phyloP scores from a whole-genome alignment of 2,329 filamentous ascomycete species.

The Grosmannia clavigera region DNA sequence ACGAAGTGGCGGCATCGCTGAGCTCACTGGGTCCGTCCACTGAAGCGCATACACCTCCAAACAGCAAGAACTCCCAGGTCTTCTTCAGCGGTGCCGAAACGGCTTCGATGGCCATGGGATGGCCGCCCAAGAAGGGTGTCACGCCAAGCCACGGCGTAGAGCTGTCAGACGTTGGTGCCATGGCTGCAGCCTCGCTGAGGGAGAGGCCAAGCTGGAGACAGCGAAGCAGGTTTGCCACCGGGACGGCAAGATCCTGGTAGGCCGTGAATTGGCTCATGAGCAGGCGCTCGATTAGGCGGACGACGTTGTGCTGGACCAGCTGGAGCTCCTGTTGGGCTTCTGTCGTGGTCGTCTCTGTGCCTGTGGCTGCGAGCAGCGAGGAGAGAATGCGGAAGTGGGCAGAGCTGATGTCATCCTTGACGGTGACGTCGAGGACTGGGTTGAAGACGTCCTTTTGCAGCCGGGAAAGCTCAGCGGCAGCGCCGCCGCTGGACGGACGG shows the following conservation, averaged over 20 bases:
- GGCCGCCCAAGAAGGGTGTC: slow-evolving; percentile 45
- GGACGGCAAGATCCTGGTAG: slow-evolving; percentile 76
- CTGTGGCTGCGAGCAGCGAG: neutral
- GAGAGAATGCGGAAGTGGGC: slow-evolving; percentile 23
- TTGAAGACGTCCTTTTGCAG: slow-evolving; percentile 81
- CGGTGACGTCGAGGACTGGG: slow-evolving; percentile 56
- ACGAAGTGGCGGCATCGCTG: slow-evolving; percentile 7
- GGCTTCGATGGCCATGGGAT: slow-evolving; percentile 17
- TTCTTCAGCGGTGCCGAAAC: slow-evolving; percentile 14
- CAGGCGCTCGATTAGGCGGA: slow-evolving; percentile 58
- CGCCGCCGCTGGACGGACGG: slow-evolving; percentile 8
- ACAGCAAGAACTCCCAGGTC: slow-evolving; percentile 37
- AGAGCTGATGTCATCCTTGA: slow-evolving; percentile 32
- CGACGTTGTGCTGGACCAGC: slow-evolving; percentile 44
- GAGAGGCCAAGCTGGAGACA: slow-evolving; percentile 67
- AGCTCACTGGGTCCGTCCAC: slow-evolving; percentile 30
- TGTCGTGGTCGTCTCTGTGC: slow-evolving; percentile 11
- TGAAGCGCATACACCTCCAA: slow-evolving; percentile 30
- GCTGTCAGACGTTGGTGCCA: neutral
- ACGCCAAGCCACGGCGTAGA: slow-evolving; percentile 26
- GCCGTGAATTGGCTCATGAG: slow-evolving; percentile 58
- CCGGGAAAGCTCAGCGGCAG: slow-evolving; percentile 31
- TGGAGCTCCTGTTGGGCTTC: slow-evolving; percentile 29
- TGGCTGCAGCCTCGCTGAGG: slow-evolving; percentile 36
- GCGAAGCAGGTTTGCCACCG: slow-evolving; percentile 65